A percentile compares a stretch with the other conserved stretches of the same genome.
Conservation (phyloP, 495 filamentous ascomycete species). For the Neurospora tetraspora region DNA sequence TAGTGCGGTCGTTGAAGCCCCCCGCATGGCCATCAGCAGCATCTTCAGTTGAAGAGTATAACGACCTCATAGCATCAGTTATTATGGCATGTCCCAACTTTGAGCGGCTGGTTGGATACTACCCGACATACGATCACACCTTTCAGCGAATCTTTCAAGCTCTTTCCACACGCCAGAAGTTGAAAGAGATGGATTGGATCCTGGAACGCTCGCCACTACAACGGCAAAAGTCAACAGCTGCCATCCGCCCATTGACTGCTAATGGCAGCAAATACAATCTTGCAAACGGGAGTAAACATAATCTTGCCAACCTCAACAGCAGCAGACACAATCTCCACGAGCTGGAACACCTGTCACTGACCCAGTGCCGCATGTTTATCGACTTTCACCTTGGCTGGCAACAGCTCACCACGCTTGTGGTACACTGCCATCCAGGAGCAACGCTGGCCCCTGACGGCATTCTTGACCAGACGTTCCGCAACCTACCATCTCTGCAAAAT, state of each 20-base stretch:
- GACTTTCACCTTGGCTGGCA: slow-evolving; percentile 62
- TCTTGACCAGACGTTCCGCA: slow-evolving; percentile 52
- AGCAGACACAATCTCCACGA: slow-evolving; percentile 6
- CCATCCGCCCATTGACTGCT: neutral
- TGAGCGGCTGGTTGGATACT: slow-evolving; percentile 61
- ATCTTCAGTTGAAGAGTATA: slow-evolving; percentile 47
- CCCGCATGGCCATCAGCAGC: slow-evolving; percentile 48
- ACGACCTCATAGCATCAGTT: slow-evolving; percentile 65
- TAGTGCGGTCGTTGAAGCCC: slow-evolving; percentile 66
- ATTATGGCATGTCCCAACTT: slow-evolving; percentile 82
- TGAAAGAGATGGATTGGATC: slow-evolving; percentile 77
- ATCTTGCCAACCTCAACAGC: neutral
- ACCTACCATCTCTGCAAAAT: slow-evolving; percentile 58
- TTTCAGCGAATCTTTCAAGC: slow-evolving; percentile 71
- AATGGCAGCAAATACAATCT: neutral
- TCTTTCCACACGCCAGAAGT: slow-evolving; percentile 58
- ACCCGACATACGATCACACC: slow-evolving; percentile 58
- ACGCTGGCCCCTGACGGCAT: slow-evolving; percentile 57
- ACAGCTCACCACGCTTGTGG: slow-evolving; percentile 59
- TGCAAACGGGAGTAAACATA: slow-evolving; percentile 6
- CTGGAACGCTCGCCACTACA: slow-evolving; percentile 37
- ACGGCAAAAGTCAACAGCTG: slow-evolving; percentile 8
- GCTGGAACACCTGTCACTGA: slow-evolving; percentile 46
- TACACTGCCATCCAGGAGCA: slow-evolving; percentile 57
- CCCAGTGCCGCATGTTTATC: slow-evolving; percentile 59